These are phyloP conservation scores for Bauhinia variegata DNA, from an alignment of 306 rosid species.

Conservation along the genomic window DNA sequence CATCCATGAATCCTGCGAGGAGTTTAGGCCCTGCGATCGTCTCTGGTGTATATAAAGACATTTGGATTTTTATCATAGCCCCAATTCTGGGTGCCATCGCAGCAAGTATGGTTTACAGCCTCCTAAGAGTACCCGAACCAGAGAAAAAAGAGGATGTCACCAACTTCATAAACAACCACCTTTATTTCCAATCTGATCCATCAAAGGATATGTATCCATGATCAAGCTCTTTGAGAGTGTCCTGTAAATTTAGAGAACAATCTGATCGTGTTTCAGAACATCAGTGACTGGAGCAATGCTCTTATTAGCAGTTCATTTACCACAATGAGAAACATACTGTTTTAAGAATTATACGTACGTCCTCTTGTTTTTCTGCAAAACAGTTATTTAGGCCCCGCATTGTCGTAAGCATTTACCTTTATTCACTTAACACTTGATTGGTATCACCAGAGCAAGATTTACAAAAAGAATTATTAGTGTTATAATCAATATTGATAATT, in stretches of 20 bases:
- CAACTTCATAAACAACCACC: conserved; percentile 15
- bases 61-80: conserved; percentile 42
- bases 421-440: neutral
- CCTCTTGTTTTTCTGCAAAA: no score
- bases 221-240: conserved; percentile 3
- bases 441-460: neutral
- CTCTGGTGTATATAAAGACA: conserved; percentile 33
- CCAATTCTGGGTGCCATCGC: conserved; percentile 48
- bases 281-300: no score
- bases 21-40: conserved; percentile 56
- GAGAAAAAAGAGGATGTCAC: conserved; percentile 21
- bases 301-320: neutral
- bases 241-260: no score
- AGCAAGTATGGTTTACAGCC: conserved; percentile 41
- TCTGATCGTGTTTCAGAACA: neutral
- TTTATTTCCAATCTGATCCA: conserved; percentile 23
- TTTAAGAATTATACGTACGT: no score
- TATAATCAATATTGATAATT: neutral
- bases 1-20: conserved; percentile 67
- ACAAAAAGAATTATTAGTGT: neutral
- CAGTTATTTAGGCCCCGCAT: neutral
- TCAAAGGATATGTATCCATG: conserved; percentile 8
- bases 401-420: neutral
- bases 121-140: conserved; percentile 37
- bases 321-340: neutral